phyloP scores from a whole-genome alignment of 2,329 filamentous ascomycete species.

The Magnaporthales sp. region DNA sequence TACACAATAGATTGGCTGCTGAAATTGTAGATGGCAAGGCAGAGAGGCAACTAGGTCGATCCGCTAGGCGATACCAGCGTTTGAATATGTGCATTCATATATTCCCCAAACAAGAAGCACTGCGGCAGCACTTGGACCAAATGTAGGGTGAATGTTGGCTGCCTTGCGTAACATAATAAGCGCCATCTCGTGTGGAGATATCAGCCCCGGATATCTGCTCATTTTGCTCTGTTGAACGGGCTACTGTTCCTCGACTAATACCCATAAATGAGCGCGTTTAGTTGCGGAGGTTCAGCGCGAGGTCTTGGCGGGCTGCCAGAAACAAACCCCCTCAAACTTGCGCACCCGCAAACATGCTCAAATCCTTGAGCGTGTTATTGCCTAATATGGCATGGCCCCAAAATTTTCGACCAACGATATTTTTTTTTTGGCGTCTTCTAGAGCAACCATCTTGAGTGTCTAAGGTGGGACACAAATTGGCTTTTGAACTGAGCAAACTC shows the following conservation, averaged over 20 bases:
- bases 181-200: neutral
- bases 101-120: neutral
- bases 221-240: neutral
- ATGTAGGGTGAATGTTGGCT: too few relatives aligned
- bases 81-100: neutral
- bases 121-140: neutral
- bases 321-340: slow-evolving; percentile 6
- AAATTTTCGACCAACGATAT: neutral
- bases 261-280: neutral
- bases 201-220: neutral
- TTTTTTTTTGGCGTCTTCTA: neutral
- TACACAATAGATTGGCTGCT: too few relatives aligned
- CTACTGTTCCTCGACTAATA: neutral
- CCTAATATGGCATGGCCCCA: neutral
- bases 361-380: neutral
- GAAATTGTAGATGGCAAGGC: neutral
- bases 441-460: neutral
- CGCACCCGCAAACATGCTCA: slow-evolving; percentile 7
- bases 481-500: neutral
- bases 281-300: neutral
- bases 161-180: too few relatives aligned
- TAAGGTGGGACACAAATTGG: neutral
- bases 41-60: neutral
- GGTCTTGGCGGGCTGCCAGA: neutral
- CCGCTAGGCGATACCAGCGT: neutral